phyloP scores from a whole-genome alignment of 768 basidiomycete species.

The Serpula lacrymans region DNA sequence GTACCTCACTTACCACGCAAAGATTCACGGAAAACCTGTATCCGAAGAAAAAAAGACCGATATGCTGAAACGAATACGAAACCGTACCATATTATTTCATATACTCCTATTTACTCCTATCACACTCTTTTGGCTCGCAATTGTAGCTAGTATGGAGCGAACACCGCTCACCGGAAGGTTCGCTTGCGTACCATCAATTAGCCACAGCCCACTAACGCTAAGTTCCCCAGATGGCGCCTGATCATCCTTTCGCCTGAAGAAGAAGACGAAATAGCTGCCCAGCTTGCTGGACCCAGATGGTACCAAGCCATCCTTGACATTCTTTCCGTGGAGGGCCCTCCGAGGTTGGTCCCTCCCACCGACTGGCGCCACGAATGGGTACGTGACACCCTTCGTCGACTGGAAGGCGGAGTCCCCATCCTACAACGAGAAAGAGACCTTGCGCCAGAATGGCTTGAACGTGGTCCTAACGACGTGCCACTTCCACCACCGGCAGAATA shows the following conservation, averaged over 20 bases:
- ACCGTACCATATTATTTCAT: constrained; percentile 48
- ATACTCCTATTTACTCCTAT: constrained; percentile 59
- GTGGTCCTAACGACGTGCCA: constrained; percentile 47
- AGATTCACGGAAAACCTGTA: constrained; percentile 38
- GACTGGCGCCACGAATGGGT: constrained; percentile 97
- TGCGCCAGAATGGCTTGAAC: constrained; percentile 54
- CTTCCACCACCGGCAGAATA: constrained; percentile 79
- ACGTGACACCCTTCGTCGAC: constrained; percentile 64
- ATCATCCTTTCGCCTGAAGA: constrained; percentile 91
- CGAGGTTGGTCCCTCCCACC: constrained; percentile 58
- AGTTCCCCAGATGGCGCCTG: constrained; percentile 66
- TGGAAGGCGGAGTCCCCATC: constrained; percentile 73
- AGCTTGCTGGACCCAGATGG: constrained; percentile 85
- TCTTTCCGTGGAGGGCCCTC: constrained; percentile 60
- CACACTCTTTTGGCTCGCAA: constrained; percentile 61
- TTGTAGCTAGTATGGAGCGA: constrained; percentile 69
- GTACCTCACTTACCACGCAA: constrained; percentile 45
- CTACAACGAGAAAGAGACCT: constrained; percentile 58
- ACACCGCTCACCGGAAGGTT: constrained; percentile 87
- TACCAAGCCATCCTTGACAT: constrained; percentile 79
- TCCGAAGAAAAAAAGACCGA: constrained; percentile 51
- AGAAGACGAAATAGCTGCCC: constrained; percentile 82
- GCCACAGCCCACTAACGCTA: not conserved
- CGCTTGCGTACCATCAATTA: constrained; percentile 16
- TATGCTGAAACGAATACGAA: constrained; percentile 46